Conservation (phyloP, 1,284 basidiomycete species). For the Vanrija sp. region DNA sequence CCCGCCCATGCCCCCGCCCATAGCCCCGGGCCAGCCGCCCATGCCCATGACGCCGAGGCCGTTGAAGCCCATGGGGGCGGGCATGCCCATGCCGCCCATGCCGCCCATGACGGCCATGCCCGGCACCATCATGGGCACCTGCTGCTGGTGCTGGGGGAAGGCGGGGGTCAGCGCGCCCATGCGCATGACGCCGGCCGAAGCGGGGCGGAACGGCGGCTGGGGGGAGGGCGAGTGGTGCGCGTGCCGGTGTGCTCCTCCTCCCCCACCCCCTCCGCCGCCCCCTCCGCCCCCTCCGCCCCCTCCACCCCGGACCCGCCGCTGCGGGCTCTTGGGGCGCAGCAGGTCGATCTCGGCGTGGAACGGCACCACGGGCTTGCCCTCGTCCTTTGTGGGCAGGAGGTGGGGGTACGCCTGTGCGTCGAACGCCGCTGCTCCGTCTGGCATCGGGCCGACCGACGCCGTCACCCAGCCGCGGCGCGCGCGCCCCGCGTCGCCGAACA, state of each 20-base stretch:
- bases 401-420: conserved; percentile 57
- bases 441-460: conserved; percentile 53
- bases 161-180: conserved; percentile 13
- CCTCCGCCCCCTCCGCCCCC: conserved; percentile 6
- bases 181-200: conserved; percentile 9
- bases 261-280: neutral
- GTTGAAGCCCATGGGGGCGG: neutral
- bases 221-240: neutral
- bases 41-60: conserved; percentile 1
- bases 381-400: conserved; percentile 25
- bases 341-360: conserved; percentile 63
- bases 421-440: conserved; percentile 22
- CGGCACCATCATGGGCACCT: conserved; percentile 3
- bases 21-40: neutral
- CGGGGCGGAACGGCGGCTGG: conserved; percentile 1
- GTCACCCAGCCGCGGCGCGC: conserved; percentile 91
- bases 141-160: neutral
- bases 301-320: conserved; percentile 13
- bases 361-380: conserved; percentile 25
- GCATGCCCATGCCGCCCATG: neutral
- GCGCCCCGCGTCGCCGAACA: conserved; percentile 72
- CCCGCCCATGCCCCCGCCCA: too few relatives aligned
- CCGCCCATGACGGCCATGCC: neutral
- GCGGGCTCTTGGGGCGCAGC: conserved; percentile 80
- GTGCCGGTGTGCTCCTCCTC: neutral